Evolutionary conservation across 257 asterid genomes (phyloP), one percentile per base, ranked within the genome.

Genomic region (Solanum pennellii): DNA sequence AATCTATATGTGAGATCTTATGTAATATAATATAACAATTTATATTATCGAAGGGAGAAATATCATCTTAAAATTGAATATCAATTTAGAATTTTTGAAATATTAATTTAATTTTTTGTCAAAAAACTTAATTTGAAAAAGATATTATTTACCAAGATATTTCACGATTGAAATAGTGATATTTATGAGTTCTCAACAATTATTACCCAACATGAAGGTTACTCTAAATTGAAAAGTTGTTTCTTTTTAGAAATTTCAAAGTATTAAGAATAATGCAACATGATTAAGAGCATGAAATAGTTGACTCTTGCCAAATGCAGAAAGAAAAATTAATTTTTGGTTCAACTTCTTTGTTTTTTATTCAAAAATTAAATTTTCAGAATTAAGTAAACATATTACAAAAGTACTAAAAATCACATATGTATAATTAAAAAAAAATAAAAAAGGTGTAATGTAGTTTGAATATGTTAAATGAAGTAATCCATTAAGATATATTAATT

Each of bases 41-140:
- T 3, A 56, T 9, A 60, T 23, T 23, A 2, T 60, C 10, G 0
- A 52, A 52, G 0, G 9, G 10, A 0, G 0, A 52, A 52, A 1
- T 4, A 1, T 49, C 23, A 52, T 52, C 10, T 60, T 23, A 1
- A 60, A 60, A 60, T 1, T 60, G 1, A 23, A 21, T 4, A 60
- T 9, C 5, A 5, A 12, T 66, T 2, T n/a, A 5, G 1, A 66
- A 0, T 12, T 66, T 27, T 25, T 25, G 0, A 66, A 66, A 66
- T 66, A 12, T 25, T 12, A 25, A 25, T 25, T 66, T 3, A 25
- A 12, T 2, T 12, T n/a, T 65, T 49, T 6, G 0, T 1, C 9
- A 3, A 49, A 49, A 49, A 49, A 5, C 1, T 5, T 49, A 15
- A 49, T 49, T 49, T 49, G 60, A 49, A 49, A 49, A 49, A 21